Evolutionary conservation across 495 filamentous ascomycete species (phyloP).

Genomic region (Mycothermus thermophilus): DNA sequence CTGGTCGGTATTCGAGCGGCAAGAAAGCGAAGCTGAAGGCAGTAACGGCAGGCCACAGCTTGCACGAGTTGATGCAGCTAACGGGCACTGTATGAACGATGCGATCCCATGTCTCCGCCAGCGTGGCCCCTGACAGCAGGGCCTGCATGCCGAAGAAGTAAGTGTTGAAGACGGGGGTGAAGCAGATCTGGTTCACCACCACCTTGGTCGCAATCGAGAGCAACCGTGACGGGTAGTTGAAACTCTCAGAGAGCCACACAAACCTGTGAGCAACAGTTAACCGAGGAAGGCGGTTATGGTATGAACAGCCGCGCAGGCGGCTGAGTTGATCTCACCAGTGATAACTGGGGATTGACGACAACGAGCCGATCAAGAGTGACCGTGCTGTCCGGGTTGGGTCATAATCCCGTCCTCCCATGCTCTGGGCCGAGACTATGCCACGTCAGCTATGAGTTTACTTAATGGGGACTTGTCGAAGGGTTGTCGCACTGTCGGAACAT

Average conservation of each 20-base stretch:
- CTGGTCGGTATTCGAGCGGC: constrained; percentile 56
- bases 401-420: constrained; percentile 45
- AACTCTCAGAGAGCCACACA: constrained; percentile 60
- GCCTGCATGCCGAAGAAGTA: constrained; percentile 88
- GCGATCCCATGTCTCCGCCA: constrained; percentile 50
- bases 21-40: constrained; percentile 81
- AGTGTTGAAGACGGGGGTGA: constrained; percentile 76
- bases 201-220: constrained; percentile 64
- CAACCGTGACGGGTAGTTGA: constrained; percentile 64
- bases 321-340: constrained; percentile 44
- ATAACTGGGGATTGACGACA: constrained; percentile 63
- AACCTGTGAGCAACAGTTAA: constrained; percentile 42
- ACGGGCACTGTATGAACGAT: constrained; percentile 63
- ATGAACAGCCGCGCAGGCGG: too few species aligned
- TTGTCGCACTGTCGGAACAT: constrained; percentile 44
- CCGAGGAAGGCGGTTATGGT: too few species aligned
- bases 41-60: constrained; percentile 83
- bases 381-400: constrained; percentile 56
- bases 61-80: constrained; percentile 64
- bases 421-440: constrained; percentile 51
- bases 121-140: constrained; percentile 42
- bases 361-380: constrained; percentile 57
- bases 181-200: constrained; percentile 62
- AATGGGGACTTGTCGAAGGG: neutral
- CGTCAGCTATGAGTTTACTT: constrained; percentile 1